Evolutionary conservation across 2,329 filamentous ascomycete species (phyloP).

Genomic region (Blastomyces parvus): DNA sequence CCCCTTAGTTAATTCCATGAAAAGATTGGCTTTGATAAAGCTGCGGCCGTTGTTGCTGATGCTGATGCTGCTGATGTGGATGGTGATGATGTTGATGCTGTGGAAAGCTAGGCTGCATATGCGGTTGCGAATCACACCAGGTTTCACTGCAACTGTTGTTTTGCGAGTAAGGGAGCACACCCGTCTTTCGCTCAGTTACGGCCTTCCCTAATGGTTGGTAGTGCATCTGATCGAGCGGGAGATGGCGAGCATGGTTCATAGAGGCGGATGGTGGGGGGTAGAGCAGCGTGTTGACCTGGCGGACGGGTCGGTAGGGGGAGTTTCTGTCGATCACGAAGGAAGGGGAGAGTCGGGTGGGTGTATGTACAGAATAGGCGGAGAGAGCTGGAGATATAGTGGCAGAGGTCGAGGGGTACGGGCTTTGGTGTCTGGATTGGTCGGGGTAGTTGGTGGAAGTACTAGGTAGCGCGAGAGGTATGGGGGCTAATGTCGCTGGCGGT

Average conservation of each 20-base stretch:
- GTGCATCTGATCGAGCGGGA: slow-evolving; percentile 64
- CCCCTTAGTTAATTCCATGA: background rate
- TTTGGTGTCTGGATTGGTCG: slow-evolving; percentile 39
- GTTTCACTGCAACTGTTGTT: slow-evolving; percentile 25
- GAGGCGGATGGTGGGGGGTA: slow-evolving; percentile 76
- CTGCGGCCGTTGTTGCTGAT: background rate
- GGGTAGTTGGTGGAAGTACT: slow-evolving; percentile 23
- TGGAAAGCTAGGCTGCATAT: slow-evolving; percentile 24
- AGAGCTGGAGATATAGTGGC: slow-evolving; percentile 57
- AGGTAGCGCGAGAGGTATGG: slow-evolving; percentile 24
- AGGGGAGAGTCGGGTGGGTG: slow-evolving; percentile 66
- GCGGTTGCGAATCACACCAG: slow-evolving; percentile 30
- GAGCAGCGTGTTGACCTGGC: slow-evolving; percentile 80
- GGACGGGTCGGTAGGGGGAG: slow-evolving; percentile 86
- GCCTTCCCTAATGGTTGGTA: slow-evolving; percentile 67
- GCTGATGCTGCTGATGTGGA: background rate
- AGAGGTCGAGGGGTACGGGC: slow-evolving; percentile 40
- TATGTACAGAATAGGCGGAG: slow-evolving; percentile 52
- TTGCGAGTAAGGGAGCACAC: slow-evolving; percentile 53
- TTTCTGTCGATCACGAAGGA: slow-evolving; percentile 79
- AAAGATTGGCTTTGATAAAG: background rate
- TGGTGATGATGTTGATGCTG: background rate
- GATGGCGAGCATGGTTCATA: slow-evolving; percentile 61
- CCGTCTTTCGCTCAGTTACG: slow-evolving; percentile 54
- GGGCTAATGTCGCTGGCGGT: slow-evolving; percentile 26